Evolutionary conservation across 2,329 filamentous ascomycete species (phyloP).

Genomic region (Scytalidium sp.): DNA sequence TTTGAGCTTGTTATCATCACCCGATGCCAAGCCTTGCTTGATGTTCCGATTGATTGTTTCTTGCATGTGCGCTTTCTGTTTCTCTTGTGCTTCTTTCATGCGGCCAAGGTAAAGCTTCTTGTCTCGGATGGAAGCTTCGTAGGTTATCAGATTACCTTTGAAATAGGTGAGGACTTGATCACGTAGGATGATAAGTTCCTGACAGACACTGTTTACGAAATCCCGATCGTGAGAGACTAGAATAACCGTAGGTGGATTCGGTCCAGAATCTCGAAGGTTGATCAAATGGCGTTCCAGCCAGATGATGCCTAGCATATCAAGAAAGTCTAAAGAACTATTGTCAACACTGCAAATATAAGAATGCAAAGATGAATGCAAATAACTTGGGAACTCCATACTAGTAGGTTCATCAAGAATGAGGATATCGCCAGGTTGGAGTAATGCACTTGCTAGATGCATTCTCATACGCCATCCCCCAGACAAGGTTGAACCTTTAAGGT

Average conservation of each 20-base stretch:
- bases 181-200: slow-evolving; percentile 72
- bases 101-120: slow-evolving; percentile 65
- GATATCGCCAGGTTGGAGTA: slow-evolving; percentile 73
- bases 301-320: slow-evolving; percentile 78
- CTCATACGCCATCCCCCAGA: slow-evolving; percentile 80
- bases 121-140: slow-evolving; percentile 66
- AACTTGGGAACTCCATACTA: slow-evolving; percentile 31
- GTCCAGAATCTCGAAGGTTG: slow-evolving; percentile 46
- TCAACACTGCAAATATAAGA: background rate
- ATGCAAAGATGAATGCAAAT: background rate
- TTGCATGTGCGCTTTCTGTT: slow-evolving; percentile 77
- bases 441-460: slow-evolving; percentile 58
- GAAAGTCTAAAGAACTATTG: slow-evolving; percentile 50
- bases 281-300: slow-evolving; percentile 77
- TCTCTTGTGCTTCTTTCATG: slow-evolving; percentile 81
- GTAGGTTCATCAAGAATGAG: slow-evolving; percentile 84
- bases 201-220: slow-evolving; percentile 72
- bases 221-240: slow-evolving; percentile 83
- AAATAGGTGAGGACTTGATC: slow-evolving; percentile 72
- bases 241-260: slow-evolving; percentile 62
- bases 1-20: slow-evolving; percentile 82
- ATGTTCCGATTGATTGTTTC: slow-evolving; percentile 73
- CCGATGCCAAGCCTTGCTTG: slow-evolving; percentile 70
- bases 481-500: slow-evolving; percentile 58
- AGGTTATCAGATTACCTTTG: slow-evolving; percentile 69